Evolutionary conservation across 2,329 filamentous ascomycete genomes (phyloP).

Genomic region (Madurella fahalii): DNA sequence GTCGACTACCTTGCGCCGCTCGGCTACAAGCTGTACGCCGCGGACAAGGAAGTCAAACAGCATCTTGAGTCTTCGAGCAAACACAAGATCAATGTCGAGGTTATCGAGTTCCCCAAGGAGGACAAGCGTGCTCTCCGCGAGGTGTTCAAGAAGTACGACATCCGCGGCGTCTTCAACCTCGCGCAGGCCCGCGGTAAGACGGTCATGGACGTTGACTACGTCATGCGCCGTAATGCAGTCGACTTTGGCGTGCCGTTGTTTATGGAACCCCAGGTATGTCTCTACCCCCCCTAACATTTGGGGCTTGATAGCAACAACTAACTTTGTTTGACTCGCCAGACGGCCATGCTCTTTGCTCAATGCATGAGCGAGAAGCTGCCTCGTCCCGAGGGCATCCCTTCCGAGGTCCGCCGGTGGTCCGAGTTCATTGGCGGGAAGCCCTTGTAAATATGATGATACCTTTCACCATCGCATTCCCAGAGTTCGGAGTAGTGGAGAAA

Average conservation of each 20-base stretch:
- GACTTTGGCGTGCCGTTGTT: conserved; percentile 97
- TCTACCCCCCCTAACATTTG: conserved; percentile 6
- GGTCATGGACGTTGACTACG: conserved; percentile 87
- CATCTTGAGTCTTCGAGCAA: conserved; percentile 72
- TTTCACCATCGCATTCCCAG: background rate
- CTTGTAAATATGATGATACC: conserved; percentile 47
- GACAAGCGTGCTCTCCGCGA: conserved; percentile 93
- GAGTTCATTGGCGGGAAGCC: conserved; percentile 89
- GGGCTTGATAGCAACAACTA: conserved; percentile 29
- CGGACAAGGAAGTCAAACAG: conserved; percentile 73
- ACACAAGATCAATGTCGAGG: conserved; percentile 67
- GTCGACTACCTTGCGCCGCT: conserved; percentile 85
- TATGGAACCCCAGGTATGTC: conserved; percentile 91
- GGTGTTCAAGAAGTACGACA: conserved; percentile 95
- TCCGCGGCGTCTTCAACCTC: conserved; percentile 93
- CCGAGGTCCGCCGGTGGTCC: conserved; percentile 90
- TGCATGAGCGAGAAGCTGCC: conserved; percentile 98
- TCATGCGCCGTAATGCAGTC: conserved; percentile 96
- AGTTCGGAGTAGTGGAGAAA: conserved; percentile 3
- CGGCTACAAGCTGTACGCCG: conserved; percentile 91
- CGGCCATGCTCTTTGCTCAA: conserved; percentile 89
- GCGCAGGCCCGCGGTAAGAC: conserved; percentile 80
- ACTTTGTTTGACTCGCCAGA: conserved; percentile 49
- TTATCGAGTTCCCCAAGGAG: conserved; percentile 94
- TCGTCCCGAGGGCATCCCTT: conserved; percentile 78